Base-by-base conservation (phyloP, 2,329 filamentous ascomycete species). In the Pseudocercospora eumusae region DNA sequence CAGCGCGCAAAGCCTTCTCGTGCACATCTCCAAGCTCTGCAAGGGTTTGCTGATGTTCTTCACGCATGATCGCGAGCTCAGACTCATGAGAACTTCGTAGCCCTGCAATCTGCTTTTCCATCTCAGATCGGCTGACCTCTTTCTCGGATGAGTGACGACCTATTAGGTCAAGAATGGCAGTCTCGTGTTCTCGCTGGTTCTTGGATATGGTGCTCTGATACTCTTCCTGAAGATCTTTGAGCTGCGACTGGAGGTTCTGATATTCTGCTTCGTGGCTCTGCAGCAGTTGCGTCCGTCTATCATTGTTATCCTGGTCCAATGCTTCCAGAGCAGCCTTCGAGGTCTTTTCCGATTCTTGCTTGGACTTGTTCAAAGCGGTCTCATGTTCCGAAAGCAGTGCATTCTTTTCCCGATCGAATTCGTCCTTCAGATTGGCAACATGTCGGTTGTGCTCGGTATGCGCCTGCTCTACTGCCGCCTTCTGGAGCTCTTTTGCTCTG, bases 401-500 rank as follows among this genome's bases (percentile, higher is more conserved):
- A 9, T 56, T 20, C 11, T 50, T 55, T 10, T 62, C 53, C 18
- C 50, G 45, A 40, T 59, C 53, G 20, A 57, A 59, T 13, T 59
- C 47, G 25, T 62, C 47, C 45, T 61, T 21, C 2, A 61, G 44
- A 1, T 59, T 42, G 20, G 56, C 44, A 3, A 44, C 23, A 8
- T 25, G 54, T 18, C 55, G 33, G 13, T 63, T 47, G 28, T 60
- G 20, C 20, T 52, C 23, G 2, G 45, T 8, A 15, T 28, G 50
- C 20, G 62, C 45, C 21, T 60, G 49, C 50, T 64, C 45, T 10
- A 63, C 44, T 1, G 23, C 54, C n/a, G 28, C 9, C 31, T 50
- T 31, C 7, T 13, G 31, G 33, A 68, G 63, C n/a, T 63, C 61
- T 25, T 62, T 56, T 0, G 64, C 49, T 1, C 42, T 59, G 1